A percentile compares a stretch with the other conserved stretches of the same genome.
Conservation (phyloP, 228 moss, liverwort and hornwort species). For the Sphagnum fallax region DNA sequence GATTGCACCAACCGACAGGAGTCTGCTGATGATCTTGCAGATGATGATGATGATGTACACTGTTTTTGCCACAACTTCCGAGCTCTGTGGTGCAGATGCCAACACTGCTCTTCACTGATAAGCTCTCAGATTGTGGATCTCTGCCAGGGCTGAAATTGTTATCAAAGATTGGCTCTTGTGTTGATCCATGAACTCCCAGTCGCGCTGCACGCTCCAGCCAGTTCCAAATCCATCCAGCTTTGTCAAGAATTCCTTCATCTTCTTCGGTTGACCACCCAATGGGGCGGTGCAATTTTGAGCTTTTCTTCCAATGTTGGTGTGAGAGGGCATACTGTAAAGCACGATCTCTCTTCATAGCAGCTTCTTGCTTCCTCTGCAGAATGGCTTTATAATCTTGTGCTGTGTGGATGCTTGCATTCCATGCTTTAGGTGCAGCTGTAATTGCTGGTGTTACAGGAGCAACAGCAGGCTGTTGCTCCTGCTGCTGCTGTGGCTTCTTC, state of each 20-base stretch:
- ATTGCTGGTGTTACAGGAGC: background rate
- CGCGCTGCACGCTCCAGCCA: conserved; percentile 57
- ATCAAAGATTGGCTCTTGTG: conserved; percentile 18
- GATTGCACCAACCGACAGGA: conserved; percentile 33
- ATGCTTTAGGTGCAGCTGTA: conserved; percentile 19
- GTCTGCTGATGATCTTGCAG: too few species aligned
- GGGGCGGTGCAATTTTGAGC: conserved; percentile 10
- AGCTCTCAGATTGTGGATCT: conserved; percentile 38
- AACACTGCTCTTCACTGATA: conserved; percentile 56
- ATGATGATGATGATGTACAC: too few species aligned
- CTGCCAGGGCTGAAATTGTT: conserved; percentile 18
- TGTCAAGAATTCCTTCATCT: conserved; percentile 40
- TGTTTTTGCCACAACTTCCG: conserved; percentile 25
- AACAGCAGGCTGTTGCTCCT: too few species aligned
- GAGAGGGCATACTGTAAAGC: conserved; percentile 60
- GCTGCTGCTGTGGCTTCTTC: conserved; percentile 4
- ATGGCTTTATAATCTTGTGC: conserved; percentile 48
- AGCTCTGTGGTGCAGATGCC: conserved; percentile 59
- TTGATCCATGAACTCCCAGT: conserved; percentile 32
- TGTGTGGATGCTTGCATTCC: conserved; percentile 55
- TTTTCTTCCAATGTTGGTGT: conserved; percentile 37
- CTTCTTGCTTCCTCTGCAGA: conserved; percentile 38
- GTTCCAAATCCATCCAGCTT: conserved; percentile 56
- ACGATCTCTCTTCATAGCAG: conserved; percentile 48
- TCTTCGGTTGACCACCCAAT: conserved; percentile 27